These are phyloP conservation scores for Nakaseomyces sp. DNA, from an alignment of 1,139 yeast genomes.

Conservation along the genomic window DNA sequence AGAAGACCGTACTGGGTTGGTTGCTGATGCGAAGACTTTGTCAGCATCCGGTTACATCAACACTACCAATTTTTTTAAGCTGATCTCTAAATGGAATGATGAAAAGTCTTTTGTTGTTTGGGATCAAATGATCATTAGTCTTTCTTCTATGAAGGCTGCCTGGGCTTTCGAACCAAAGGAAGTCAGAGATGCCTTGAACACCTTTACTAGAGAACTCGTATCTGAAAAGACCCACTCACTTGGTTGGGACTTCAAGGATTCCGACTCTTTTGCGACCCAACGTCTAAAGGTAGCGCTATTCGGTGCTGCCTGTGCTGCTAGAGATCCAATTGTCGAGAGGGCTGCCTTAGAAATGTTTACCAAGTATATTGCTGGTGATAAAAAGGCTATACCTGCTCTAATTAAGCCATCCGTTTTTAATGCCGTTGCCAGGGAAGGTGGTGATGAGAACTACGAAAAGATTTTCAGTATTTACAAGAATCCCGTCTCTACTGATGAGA, in stretches of 20 bases:
- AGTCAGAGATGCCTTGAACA: conserved; percentile 47
- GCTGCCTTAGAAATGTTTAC: conserved; percentile 52
- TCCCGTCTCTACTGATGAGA: conserved; percentile 65
- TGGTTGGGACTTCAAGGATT: conserved; percentile 60
- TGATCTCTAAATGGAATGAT: conserved; percentile 58
- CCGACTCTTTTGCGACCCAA: conserved; percentile 64
- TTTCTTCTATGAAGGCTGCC: conserved; percentile 51
- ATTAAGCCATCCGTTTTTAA: conserved; percentile 63
- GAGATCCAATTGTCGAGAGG: conserved; percentile 46
- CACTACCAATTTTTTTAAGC: conserved; percentile 54
- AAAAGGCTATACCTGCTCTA: conserved; percentile 69
- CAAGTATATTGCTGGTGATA: conserved; percentile 54
- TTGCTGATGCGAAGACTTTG: conserved; percentile 72
- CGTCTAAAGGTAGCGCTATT: conserved; percentile 71
- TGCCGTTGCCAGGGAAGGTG: conserved; percentile 61
- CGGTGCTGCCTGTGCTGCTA: conserved; percentile 56
- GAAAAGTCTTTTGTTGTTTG: conserved; percentile 73
- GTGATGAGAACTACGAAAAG: conserved; percentile 52
- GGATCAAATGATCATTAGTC: conserved; percentile 55
- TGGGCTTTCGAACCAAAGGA: conserved; percentile 62
- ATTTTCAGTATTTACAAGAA: conserved; percentile 55
- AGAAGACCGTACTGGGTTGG: conserved; percentile 79
- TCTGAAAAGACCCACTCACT: conserved; percentile 46
- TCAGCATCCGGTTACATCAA: conserved; percentile 66
- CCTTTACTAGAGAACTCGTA: conserved; percentile 54